Percentiles rank a stretch among this genome's conserved stretches.
These are phyloP conservation scores for Canna indica DNA, from an alignment of 176 grass and related monocot genomes.

Conservation along the genomic window DNA sequence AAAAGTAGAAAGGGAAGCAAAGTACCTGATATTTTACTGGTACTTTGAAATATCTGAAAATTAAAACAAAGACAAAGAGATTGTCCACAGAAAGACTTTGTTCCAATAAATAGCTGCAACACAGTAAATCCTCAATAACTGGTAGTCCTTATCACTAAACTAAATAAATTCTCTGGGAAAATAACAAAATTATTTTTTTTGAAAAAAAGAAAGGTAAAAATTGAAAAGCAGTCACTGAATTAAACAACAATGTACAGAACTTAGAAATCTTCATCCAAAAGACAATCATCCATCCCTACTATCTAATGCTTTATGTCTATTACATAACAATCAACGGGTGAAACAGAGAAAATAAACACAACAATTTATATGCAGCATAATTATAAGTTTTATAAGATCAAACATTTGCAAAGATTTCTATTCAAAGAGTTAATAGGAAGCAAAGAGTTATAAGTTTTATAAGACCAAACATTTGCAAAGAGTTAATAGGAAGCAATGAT, in stretches of 20 bases:
- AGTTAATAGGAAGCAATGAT: too few relatives aligned
- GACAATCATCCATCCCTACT: not conserved
- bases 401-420: too few relatives aligned
- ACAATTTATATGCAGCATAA: too few relatives aligned
- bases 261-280: not conserved
- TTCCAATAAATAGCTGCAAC: constrained; percentile 82
- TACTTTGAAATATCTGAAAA: constrained; percentile 95
- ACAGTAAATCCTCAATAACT: constrained; percentile 20
- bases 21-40: constrained; percentile 74
- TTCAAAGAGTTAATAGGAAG: too few relatives aligned
- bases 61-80: constrained; percentile 95
- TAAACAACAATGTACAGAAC: not conserved
- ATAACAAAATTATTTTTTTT: too few relatives aligned
- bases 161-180: not conserved
- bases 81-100: constrained; percentile 98
- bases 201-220: not conserved
- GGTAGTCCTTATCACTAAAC: not conserved
- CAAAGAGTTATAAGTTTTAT: too few relatives aligned
- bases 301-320: not conserved
- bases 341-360: not conserved
- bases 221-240: not conserved
- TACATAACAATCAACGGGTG: not conserved
- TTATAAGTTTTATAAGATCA: too few relatives aligned
- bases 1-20: constrained; percentile 20
- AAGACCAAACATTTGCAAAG: too few relatives aligned